A percentile compares a stretch with the other conserved stretches of the same genome.
phyloP scores from a whole-genome alignment of 768 basidiomycete species.

The Pleurotus salmoneostramineus region DNA sequence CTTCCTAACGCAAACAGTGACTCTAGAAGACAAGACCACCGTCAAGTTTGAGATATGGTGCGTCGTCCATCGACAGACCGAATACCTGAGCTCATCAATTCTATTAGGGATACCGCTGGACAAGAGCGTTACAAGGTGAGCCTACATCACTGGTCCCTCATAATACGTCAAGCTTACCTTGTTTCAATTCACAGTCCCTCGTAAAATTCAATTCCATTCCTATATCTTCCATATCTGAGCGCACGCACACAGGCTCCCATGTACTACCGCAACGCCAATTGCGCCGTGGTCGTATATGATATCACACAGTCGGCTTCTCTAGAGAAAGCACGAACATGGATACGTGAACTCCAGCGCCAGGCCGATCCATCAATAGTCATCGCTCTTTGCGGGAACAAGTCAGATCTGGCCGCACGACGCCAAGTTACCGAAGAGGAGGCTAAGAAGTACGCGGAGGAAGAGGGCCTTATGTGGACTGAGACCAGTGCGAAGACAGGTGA shows the following conservation, averaged over 20 bases:
- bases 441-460: constrained; percentile 88
- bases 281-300: constrained; percentile 94
- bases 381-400: constrained; percentile 94
- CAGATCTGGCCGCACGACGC: constrained; percentile 79
- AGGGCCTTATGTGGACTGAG: constrained; percentile 91
- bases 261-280: constrained; percentile 96
- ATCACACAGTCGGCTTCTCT: constrained; percentile 90
- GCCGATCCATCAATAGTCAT: constrained; percentile 97
- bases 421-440: constrained; percentile 88
- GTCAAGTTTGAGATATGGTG: constrained; percentile 99
- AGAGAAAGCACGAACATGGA: constrained; percentile 96
- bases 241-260: constrained; percentile 88
- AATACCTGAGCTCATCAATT: constrained; percentile 6
- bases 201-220: constrained; percentile 26
- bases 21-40: constrained; percentile 80
- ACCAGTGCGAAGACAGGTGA: constrained; percentile 89
- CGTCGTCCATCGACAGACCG: constrained; percentile 16
- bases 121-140: constrained; percentile 91
- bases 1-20: constrained; percentile 97
- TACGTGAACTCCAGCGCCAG: constrained; percentile 93
- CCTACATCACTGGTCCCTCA: constrained; percentile 5
- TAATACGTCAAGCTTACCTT: constrained; percentile 4
- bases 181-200: constrained; percentile 26
- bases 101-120: constrained; percentile 85
- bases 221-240: too few relatives aligned